A percentile compares a stretch with the other conserved stretches of the same genome.
phyloP scores from a whole-genome alignment of 169 alveolate species.

The Cryptosporidium sp. region DNA sequence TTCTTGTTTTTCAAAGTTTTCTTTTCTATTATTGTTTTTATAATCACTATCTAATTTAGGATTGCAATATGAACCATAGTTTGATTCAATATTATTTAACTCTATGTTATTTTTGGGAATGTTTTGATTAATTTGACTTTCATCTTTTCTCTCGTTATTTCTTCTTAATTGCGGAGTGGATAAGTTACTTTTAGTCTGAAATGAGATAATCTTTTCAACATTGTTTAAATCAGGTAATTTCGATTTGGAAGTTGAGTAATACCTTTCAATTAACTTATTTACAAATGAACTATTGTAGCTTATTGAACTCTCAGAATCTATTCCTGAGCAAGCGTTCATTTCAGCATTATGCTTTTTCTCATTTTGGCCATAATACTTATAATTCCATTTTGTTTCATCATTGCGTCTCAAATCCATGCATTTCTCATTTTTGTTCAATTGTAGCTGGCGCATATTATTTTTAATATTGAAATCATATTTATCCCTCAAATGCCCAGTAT shows the following conservation, averaged over 20 bases:
- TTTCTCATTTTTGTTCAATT: not conserved
- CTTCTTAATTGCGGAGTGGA: not conserved
- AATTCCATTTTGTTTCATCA: not conserved
- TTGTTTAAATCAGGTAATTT: slow-evolving; percentile 1
- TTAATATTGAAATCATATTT: not conserved
- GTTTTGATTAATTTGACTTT: not conserved
- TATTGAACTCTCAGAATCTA: slow-evolving; percentile 36
- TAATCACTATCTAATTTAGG: not conserved
- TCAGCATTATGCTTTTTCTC: not conserved
- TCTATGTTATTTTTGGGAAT: not conserved
- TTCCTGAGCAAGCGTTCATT: not conserved
- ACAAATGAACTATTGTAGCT: slow-evolving; percentile 55
- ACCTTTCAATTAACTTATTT: slow-evolving; percentile 27
- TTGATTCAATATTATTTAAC: not conserved
- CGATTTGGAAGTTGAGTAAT: slow-evolving; percentile 1
- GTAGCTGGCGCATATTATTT: not conserved
- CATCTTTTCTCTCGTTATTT: not conserved
- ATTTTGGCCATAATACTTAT: not conserved
- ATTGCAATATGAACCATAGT: not conserved
- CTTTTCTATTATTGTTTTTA: not conserved
- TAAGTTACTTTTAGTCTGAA: not conserved
- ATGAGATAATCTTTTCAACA: not conserved
- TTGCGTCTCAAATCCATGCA: not conserved
- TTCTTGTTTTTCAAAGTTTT: not conserved
- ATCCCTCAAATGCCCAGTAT: not conserved